phyloP scores from a whole-genome alignment of 306 rosid genomes.

The Adenanthera pavonina region DNA sequence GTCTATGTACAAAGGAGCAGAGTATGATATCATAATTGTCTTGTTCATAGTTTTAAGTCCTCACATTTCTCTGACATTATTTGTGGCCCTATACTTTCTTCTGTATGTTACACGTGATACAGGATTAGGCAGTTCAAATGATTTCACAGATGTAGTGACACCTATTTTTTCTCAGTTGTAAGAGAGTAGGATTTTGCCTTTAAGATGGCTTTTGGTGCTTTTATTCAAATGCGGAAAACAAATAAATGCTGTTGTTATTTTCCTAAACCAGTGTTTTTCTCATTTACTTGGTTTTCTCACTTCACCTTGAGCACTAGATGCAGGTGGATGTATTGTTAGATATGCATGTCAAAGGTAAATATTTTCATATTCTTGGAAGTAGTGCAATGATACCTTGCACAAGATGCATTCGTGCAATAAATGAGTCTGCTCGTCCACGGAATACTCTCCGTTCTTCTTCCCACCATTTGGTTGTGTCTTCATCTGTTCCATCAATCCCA shows the following conservation, averaged over 20 bases:
- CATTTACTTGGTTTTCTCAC: conserved; percentile 10
- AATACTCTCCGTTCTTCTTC: conserved; percentile 93
- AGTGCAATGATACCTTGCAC: conserved; percentile 82
- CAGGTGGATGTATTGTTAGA: conserved; percentile 14
- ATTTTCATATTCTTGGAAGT: conserved; percentile 29
- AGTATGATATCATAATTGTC: conserved; percentile 4
- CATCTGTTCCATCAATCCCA: conserved; percentile 92
- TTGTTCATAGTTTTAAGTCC: conserved; percentile 9
- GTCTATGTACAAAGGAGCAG: conserved; percentile 3
- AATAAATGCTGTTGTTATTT: not conserved
- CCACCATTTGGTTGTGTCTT: conserved; percentile 92
- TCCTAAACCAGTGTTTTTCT: conserved; percentile 3
- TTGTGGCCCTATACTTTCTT: not conserved
- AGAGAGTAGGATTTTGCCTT: not conserved
- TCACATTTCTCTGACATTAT: not conserved
- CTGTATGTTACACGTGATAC: not conserved
- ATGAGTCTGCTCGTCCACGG: conserved; percentile 91
- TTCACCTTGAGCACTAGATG: not conserved
- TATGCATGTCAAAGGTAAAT: conserved; percentile 12
- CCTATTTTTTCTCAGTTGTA: not conserved
- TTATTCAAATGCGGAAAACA: conserved; percentile 14
- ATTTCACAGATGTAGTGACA: not conserved
- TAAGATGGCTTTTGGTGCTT: not conserved
- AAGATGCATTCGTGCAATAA: conserved; percentile 96
- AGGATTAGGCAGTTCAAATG: not conserved